Base-by-base conservation (phyloP, 2,329 filamentous ascomycete genomes). In the Epichloe coenophiala region DNA sequence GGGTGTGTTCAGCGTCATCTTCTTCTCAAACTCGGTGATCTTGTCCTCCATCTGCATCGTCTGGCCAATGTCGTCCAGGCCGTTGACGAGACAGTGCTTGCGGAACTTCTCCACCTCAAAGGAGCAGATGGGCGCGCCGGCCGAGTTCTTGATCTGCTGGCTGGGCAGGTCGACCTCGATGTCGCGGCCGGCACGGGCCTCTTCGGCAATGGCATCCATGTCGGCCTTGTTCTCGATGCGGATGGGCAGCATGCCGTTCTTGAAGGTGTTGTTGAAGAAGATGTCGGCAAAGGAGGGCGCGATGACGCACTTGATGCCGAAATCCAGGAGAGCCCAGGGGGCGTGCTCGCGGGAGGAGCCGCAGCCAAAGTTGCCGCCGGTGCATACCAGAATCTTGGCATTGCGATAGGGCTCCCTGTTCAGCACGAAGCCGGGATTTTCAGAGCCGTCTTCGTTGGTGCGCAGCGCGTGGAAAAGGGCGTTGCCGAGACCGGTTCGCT, bases 201-300 rank as follows among this genome's bases (percentile, higher is more conserved):
- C 87, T 27, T 74, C 79, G 38, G 86, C 83, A 56, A 97, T 82
- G 54, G 75, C 75, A 42, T 85, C 75, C 4, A 96, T 72, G 35
- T 78, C 75, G 1, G 70, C 73, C 57, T 80, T 69, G 65, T 91
- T 81, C 35, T 76, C 71, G 63, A 97, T 85, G 53, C 76, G 71
- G 54, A 97, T 81, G 45, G 91, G 90, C 56, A 97, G 75, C 93
- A 97, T 97, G 72, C 91, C 91, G 73, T 98, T 98, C 78, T 98
- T 97, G 80, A 96, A 97, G n/a, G 86, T 93, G 76, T 98, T 98
- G 80, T 95, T 96, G 80, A 91, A 94, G 81, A 96, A 96, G 68
- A 98, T 98, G 53, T 71, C 68, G 53, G 68, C 72, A 55, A 78
- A 81, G 1, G 86, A 90, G 1, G 88, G 88, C 1, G 91, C 93